Evolutionary conservation across 257 asterid genomes (phyloP).

Genomic region (Lantana camara): DNA sequence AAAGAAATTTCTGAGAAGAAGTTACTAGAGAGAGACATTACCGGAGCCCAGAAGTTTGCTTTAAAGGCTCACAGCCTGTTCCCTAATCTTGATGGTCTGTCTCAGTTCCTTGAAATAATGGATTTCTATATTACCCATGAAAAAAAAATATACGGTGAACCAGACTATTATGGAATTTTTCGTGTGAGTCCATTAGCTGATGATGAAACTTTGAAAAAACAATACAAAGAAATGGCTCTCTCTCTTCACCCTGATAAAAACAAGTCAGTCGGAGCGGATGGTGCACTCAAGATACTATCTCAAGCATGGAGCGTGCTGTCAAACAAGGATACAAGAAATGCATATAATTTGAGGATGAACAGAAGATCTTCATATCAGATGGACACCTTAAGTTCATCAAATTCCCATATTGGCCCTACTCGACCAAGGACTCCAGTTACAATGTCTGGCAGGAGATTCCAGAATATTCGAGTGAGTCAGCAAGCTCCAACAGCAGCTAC

Average conservation of each 20-base stretch:
- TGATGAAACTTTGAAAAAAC: conserved; percentile 41
- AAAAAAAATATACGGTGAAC: conserved; percentile 51
- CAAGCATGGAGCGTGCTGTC: conserved; percentile 64
- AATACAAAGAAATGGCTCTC: conserved; percentile 54
- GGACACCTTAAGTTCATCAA: conserved; percentile 27
- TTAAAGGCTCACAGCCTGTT: conserved; percentile 57
- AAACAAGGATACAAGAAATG: conserved; percentile 44
- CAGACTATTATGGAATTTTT: conserved; percentile 56
- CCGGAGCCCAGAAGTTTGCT: conserved; percentile 64
- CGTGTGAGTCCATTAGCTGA: conserved; percentile 51
- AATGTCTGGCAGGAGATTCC: no score
- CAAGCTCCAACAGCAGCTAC: no score
- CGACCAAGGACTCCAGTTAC: conserved; percentile 23
- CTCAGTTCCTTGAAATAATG: conserved; percentile 54
- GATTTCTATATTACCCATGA: conserved; percentile 45
- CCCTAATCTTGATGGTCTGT: conserved; percentile 67
- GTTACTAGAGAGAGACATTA: conserved; percentile 50
- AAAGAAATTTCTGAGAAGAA: conserved; percentile 58
- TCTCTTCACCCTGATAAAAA: conserved; percentile 79
- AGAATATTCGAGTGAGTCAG: no score
- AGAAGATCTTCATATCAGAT: conserved; percentile 24
- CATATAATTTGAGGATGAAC: conserved; percentile 41
- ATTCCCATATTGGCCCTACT: conserved; percentile 19
- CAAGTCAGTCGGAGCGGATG: conserved; percentile 66
- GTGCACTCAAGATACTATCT: conserved; percentile 62